Evolutionary conservation across 768 basidiomycete genomes (phyloP), one percentile per base, ranked within the genome.

Genomic region (Suillus subluteus): DNA sequence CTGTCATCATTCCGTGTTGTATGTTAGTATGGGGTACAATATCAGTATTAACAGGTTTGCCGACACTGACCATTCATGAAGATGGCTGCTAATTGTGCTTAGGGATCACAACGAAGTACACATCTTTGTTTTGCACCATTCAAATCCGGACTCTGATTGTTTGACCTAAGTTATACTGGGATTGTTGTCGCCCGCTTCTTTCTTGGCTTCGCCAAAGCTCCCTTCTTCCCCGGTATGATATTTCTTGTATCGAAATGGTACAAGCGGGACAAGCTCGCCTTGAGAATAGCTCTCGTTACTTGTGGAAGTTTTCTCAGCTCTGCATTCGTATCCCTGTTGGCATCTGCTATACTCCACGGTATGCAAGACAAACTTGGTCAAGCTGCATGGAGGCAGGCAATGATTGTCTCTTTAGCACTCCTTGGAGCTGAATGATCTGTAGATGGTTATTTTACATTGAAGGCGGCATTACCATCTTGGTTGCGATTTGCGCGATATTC

Each of bases 261-360:
- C 71, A 79, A 71, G 30, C 73, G 74, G 48, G 72, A 73, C 46
- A 80, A 83, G 67, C 72, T 82, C 40, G 82, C 77, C 18, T 66
- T 79, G 32, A 71, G 80, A 9, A 76, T 73, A 35, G 77, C 80
- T 16, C 69, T 80, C 63, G 72, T 78, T 18, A 77, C 75, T 67
- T 78, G 74, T 66, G 79, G 81, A 30, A 79, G 77, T 66, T 68
- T 83, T 11, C 79, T 83, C 56, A 77, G 75, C 9, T 83, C 84
- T 73, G 84, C 82, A 3, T 82, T 83, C 66, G 81, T 82, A 0
- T 77, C 81, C 4, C 70, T 84, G 35, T 74, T 85, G 32, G 81
- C 82, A 13, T 79, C 82, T 43, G 82, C 78, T 15, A 81, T 84
- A 43, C 76, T 84, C 26, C 71, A 70, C 23, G 74, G 74, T 2